These are phyloP conservation scores for Niebla homalea DNA, from an alignment of 495 filamentous ascomycete genomes.

Conservation along the genomic window DNA sequence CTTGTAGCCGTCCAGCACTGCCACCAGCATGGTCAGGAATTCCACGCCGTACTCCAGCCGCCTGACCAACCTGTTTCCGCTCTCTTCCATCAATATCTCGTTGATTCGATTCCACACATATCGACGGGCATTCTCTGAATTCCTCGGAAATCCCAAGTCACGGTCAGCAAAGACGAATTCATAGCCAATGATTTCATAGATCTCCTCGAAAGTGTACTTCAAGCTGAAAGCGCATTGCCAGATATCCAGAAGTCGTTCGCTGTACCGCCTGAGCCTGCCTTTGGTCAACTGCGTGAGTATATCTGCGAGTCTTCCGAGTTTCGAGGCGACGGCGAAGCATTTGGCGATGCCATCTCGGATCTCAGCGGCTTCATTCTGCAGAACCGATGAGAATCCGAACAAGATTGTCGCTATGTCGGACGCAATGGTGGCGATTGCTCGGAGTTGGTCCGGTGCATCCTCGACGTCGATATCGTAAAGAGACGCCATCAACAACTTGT, in stretches of 20 bases:
- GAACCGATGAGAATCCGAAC: conserved; percentile 33
- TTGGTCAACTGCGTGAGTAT: conserved; percentile 9
- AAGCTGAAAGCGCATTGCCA: conserved; percentile 38
- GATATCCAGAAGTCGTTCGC: conserved; percentile 22
- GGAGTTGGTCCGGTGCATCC: conserved; percentile 29
- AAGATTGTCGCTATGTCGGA: conserved; percentile 43
- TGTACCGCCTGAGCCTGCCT: neutral
- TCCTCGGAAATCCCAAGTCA: conserved; percentile 21
- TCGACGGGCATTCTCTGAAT: conserved; percentile 27
- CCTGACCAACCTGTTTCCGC: conserved; percentile 32
- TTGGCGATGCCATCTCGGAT: conserved; percentile 42
- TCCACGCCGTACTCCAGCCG: conserved; percentile 30
- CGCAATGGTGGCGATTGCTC: conserved; percentile 35
- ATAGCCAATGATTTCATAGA: conserved; percentile 15
- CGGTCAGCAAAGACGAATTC: conserved; percentile 30
- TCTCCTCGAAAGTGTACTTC: conserved; percentile 39
- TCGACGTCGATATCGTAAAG: conserved; percentile 1
- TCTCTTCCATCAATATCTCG: conserved; percentile 36
- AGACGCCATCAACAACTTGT: neutral
- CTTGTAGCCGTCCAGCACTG: conserved; percentile 32
- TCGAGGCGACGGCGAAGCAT: conserved; percentile 40
- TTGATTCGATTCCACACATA: conserved; percentile 40
- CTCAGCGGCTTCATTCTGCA: conserved; percentile 39
- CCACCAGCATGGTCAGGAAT: neutral
- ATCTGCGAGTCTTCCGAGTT: conserved; percentile 33